Base-by-base conservation (phyloP, 2,329 filamentous ascomycete species). In the Neospermospora avenae region DNA sequence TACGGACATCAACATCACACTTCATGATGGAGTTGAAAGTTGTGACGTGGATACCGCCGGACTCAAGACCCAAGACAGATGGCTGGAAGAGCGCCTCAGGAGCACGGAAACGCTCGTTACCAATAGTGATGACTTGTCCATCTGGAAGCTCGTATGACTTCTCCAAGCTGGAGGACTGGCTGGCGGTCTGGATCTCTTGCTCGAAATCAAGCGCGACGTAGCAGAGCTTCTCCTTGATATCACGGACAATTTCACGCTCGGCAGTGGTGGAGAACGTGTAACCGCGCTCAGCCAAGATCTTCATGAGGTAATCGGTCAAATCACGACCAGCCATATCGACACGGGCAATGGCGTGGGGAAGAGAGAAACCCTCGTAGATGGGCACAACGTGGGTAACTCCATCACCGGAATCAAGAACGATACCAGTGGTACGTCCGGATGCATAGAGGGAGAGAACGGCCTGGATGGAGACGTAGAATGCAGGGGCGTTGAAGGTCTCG, bases 1-100 rank as follows among this genome's bases (percentile, higher is more conserved):
- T 98, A 85, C 95, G 91, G 81, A 99, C 95, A 80, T 99, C 95
- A 80, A 99, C 93, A 81, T 99, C 95, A 81, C 95, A 98, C 90
- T 99, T 99, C 92, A 98, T 98, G 89, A 99, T 97, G 75, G 95
- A 98, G 90, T 98, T 98, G 91, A 97, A 98, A 74, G 95, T 98
- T 78, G 93, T 98, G 77, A 96, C 93, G 84, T 98, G 95, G 82
- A 99, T 98, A 82, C 95, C 95, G 77, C 93, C 93, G 80, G 88
- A 92, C 84, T 99, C 95, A 75, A 97, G 93, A 88, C 95, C 95
- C 73, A 99, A 84, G 73, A 98, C 93, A 70, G 90, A 95, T 77
- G 95, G 95, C 86, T 97, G 91, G 93, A 99, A 99, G 75, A 99
- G 90, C 81, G 95, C 93, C 85, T 99, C 95, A 72, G 95, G 95